phyloP scores from a whole-genome alignment of 139 green algal genomes.

The Chlorella sp. region DNA sequence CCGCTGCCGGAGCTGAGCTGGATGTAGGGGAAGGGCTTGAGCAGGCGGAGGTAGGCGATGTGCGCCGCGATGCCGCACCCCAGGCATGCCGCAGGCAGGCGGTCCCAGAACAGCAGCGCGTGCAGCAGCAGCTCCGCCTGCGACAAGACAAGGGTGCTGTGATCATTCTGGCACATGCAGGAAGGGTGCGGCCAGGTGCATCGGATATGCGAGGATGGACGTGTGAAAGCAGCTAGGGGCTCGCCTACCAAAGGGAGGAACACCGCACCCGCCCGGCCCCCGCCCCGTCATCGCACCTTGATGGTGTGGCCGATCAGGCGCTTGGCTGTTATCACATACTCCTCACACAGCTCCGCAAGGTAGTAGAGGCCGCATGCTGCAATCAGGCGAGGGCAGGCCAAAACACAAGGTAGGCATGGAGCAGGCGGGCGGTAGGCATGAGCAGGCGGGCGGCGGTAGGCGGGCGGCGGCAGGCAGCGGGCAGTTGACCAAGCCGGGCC shows the following conservation, averaged over 20 bases:
- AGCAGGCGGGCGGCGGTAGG: not conserved
- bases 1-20: slow-evolving; percentile 20
- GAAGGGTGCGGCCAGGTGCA: no score
- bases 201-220: no score
- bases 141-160: no score
- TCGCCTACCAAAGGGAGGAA: no score
- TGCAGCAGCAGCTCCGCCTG: slow-evolving; percentile 49
- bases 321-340: slow-evolving; percentile 54
- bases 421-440: not conserved
- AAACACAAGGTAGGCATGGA: not conserved
- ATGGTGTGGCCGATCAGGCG: slow-evolving; percentile 40
- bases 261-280: no score
- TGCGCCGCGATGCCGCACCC: slow-evolving; percentile 35
- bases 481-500: no score
- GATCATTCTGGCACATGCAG: not conserved
- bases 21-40: slow-evolving; percentile 56
- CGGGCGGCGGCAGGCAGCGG: no score
- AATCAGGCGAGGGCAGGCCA: not conserved
- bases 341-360: slow-evolving; percentile 61
- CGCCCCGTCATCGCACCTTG: slow-evolving; percentile 16
- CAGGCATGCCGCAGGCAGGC: slow-evolving; percentile 43
- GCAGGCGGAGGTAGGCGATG: slow-evolving; percentile 45
- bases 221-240: no score
- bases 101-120: slow-evolving; percentile 50
- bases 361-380: slow-evolving; percentile 65